Evolutionary conservation across 2,329 filamentous ascomycete species (phyloP).

Genomic region (Aspergillus fructus): DNA sequence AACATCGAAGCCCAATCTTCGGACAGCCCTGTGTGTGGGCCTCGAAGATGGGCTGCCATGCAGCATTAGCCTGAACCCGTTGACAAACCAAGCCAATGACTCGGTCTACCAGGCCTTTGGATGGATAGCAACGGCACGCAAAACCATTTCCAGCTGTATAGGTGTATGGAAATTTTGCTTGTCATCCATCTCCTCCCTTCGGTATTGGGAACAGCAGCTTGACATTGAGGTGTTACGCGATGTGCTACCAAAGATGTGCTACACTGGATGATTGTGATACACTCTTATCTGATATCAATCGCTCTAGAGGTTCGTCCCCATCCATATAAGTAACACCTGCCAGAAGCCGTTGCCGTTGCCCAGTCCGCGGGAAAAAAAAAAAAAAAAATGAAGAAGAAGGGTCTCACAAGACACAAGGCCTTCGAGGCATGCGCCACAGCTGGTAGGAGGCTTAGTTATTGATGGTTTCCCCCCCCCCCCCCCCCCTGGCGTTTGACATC

Average conservation of each 20-base stretch:
- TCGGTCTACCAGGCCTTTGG: not conserved
- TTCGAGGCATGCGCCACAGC: constrained; percentile 9
- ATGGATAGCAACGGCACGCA: not conserved
- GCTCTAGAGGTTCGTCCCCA: not conserved
- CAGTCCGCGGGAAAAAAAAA: not conserved
- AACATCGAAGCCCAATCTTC: not conserved
- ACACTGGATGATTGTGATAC: not conserved
- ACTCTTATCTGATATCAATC: constrained; percentile 11
- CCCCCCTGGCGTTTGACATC: not conserved
- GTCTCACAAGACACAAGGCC: not conserved
- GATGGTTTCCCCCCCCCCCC: not conserved
- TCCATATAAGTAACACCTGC: not conserved
- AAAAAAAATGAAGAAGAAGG: too few species aligned
- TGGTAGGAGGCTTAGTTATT: not conserved
- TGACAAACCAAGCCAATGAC: not conserved
- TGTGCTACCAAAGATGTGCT: constrained; percentile 1
- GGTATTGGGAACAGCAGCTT: not conserved
- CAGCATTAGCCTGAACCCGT: not conserved
- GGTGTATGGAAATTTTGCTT: not conserved
- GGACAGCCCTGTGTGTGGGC: not conserved
- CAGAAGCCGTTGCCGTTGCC: not conserved
- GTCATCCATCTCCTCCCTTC: not conserved
- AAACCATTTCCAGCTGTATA: not conserved
- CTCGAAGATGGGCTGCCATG: not conserved
- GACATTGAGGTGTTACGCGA: not conserved